These are phyloP conservation scores for Linnemannia schmuckeri DNA, from an alignment of 192 early-diverging fungal genomes.

Conservation along the genomic window DNA sequence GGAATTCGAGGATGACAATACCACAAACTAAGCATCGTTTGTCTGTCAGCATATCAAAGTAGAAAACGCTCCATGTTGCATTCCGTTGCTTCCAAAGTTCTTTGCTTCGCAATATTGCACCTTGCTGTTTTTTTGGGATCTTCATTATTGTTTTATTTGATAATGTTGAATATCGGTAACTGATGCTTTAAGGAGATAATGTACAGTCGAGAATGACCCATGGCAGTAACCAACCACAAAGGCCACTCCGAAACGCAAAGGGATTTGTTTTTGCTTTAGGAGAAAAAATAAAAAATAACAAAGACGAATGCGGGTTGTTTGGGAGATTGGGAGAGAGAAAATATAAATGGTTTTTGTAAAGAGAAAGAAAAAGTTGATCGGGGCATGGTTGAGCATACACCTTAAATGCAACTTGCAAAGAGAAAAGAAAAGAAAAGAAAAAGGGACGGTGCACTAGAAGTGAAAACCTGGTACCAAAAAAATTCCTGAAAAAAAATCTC, in stretches of 20 bases:
- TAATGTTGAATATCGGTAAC: constrained; percentile 59
- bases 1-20: constrained; percentile 28
- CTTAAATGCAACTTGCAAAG: neutral
- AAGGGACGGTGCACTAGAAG: neutral
- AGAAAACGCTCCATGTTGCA: neutral
- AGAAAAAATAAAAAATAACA: constrained; percentile 49
- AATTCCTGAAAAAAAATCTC: neutral
- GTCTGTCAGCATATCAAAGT: neutral
- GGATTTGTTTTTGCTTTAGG: constrained; percentile 6
- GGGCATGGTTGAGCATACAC: constrained; percentile 56
- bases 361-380: neutral
- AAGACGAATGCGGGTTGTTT: constrained; percentile 21
- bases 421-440: constrained; percentile 7
- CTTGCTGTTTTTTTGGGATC: constrained; percentile 23
- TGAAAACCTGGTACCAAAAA: neutral
- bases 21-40: neutral
- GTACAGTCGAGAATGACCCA: constrained; percentile 40
- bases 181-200: constrained; percentile 48
- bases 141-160: constrained; percentile 55
- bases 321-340: neutral
- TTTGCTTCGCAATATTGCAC: neutral
- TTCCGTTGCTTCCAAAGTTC: neutral
- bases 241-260: constrained; percentile 25
- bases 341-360: neutral
- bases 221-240: constrained; percentile 54